phyloP scores from a whole-genome alignment of 208 protist genomes.

The Trypanosoma theileri region DNA sequence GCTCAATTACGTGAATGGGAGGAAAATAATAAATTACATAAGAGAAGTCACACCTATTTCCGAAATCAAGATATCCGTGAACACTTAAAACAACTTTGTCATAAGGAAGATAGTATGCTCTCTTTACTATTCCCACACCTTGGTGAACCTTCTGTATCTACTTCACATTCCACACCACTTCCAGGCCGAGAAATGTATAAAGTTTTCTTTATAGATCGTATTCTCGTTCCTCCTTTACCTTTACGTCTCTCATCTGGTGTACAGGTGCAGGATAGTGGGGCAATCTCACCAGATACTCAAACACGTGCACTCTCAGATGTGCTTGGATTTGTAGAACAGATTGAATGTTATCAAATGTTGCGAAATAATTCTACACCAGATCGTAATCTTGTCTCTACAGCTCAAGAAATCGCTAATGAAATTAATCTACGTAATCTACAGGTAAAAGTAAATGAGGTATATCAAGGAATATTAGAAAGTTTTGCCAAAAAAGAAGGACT shows the following conservation, averaged over 20 bases:
- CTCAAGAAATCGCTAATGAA: constrained; percentile 74
- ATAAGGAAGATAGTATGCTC: constrained; percentile 62
- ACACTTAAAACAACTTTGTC: constrained; percentile 84
- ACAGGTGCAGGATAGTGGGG: constrained; percentile 62
- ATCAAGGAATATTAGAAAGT: constrained; percentile 65
- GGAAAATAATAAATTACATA: constrained; percentile 53
- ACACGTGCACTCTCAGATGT: constrained; percentile 71
- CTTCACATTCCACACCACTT: constrained; percentile 52
- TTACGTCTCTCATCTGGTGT: constrained; percentile 80
- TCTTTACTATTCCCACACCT: constrained; percentile 76
- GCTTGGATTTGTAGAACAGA: constrained; percentile 78
- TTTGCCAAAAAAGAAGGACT: constrained; percentile 99
- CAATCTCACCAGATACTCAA: constrained; percentile 63
- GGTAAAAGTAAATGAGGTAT: constrained; percentile 80
- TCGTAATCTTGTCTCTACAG: constrained; percentile 40
- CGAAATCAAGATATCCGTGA: constrained; percentile 52
- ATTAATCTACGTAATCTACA: constrained; percentile 87
- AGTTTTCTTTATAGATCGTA: constrained; percentile 84
- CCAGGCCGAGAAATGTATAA: constrained; percentile 66
- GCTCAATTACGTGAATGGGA: constrained; percentile 65
- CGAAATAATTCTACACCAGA: constrained; percentile 60
- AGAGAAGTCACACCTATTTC: constrained; percentile 75
- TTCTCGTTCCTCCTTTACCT: constrained; percentile 83
- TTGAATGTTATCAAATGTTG: constrained; percentile 80
- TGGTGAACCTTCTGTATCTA: constrained; percentile 67